Evolutionary conservation across 371 early-diverging fungal genomes (phyloP).

Genomic region (Mucor circinelloides): DNA sequence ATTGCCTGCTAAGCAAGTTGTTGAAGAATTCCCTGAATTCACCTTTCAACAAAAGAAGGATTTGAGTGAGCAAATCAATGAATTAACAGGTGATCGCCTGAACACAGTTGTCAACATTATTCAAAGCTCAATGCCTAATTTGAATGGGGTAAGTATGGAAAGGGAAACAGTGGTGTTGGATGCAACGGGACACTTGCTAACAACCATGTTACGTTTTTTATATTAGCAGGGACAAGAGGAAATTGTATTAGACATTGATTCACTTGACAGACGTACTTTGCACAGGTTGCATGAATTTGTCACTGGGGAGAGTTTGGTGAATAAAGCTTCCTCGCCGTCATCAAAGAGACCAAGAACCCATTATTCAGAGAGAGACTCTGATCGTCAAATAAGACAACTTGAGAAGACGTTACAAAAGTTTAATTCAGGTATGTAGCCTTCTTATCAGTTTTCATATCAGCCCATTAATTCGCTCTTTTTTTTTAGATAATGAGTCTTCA

Average conservation of each 20-base stretch:
- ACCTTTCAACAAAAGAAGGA: slow-evolving; percentile 91
- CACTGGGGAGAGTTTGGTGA: slow-evolving; percentile 51
- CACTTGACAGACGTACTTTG: slow-evolving; percentile 82
- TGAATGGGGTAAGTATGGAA: slow-evolving; percentile 61
- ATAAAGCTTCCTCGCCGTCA: slow-evolving; percentile 10
- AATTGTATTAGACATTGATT: slow-evolving; percentile 95
- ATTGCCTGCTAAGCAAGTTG: slow-evolving; percentile 10
- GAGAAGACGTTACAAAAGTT: slow-evolving; percentile 71
- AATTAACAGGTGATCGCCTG: slow-evolving; percentile 76
- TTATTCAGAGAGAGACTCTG: slow-evolving; percentile 54
- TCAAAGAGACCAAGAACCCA: slow-evolving; percentile 48
- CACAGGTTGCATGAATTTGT: slow-evolving; percentile 88
- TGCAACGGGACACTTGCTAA: not conserved
- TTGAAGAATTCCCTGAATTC: slow-evolving; percentile 58
- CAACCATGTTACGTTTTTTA: not conserved
- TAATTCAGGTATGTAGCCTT: slow-evolving; percentile 24
- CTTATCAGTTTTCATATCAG: not conserved
- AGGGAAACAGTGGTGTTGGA: not conserved
- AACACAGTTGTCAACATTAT: slow-evolving; percentile 86
- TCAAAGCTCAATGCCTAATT: slow-evolving; percentile 78
- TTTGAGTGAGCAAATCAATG: slow-evolving; percentile 82
- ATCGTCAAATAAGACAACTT: slow-evolving; percentile 65
- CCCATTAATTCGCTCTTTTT: not conserved
- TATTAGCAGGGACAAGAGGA: slow-evolving; percentile 78
- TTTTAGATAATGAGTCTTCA: slow-evolving; percentile 46